These are phyloP conservation scores for Diaporthe sp. DNA, from an alignment of 2,329 filamentous ascomycete genomes.

Conservation along the genomic window DNA sequence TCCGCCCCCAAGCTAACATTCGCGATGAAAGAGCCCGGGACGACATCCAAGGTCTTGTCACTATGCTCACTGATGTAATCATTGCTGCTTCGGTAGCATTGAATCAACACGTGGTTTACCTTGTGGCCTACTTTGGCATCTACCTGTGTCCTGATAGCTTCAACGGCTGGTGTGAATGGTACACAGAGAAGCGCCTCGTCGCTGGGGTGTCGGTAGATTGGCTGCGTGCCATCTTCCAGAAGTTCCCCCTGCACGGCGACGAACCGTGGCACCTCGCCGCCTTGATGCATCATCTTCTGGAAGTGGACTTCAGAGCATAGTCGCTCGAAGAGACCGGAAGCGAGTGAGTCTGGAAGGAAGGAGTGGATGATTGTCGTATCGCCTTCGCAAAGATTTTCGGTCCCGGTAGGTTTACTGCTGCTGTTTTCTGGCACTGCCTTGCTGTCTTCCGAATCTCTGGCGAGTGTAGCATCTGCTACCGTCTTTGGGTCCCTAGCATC, in stretches of 20 bases:
- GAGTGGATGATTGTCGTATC: constrained; percentile 82
- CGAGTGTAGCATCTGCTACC: neutral
- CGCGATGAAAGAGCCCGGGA: constrained; percentile 83
- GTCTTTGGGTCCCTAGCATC: neutral
- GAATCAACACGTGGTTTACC: constrained; percentile 93
- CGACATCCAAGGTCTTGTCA: constrained; percentile 96
- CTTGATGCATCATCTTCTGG: constrained; percentile 93
- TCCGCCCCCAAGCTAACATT: constrained; percentile 96
- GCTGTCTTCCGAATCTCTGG: constrained; percentile 2
- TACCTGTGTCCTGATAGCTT: constrained; percentile 75
- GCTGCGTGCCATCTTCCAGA: constrained; percentile 77
- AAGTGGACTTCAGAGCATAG: constrained; percentile 84
- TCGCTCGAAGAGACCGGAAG: constrained; percentile 74
- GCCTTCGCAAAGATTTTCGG: constrained; percentile 78
- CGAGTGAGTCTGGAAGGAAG: constrained; percentile 71
- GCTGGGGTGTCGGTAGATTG: constrained; percentile 94
- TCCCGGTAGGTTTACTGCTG: constrained; percentile 44
- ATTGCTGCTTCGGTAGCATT: constrained; percentile 88
- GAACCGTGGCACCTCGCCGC: constrained; percentile 90
- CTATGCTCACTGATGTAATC: constrained; percentile 98
- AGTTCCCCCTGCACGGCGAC: constrained; percentile 89
- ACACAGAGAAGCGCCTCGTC: constrained; percentile 87
- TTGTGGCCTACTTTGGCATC: constrained; percentile 82
- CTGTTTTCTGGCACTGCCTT: constrained; percentile 42
- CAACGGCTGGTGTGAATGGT: constrained; percentile 81